Conservation (phyloP, 192 early-diverging fungal genomes). For the Dissophora globulifera region DNA sequence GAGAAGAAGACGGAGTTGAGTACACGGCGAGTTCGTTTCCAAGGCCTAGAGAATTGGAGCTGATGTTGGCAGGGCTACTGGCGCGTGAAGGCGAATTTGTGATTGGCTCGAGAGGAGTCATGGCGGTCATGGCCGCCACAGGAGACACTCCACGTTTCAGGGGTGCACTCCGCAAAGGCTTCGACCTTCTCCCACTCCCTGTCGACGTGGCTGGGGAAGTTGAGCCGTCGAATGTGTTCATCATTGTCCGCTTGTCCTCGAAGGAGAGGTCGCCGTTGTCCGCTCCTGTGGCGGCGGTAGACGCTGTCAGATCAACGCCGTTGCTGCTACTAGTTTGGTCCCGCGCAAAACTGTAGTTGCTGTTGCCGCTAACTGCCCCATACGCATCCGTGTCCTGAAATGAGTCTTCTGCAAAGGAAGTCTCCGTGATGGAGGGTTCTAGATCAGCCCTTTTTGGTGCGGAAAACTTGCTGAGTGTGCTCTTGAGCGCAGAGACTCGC, state of each 20-base stretch:
- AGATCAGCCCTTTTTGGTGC: constrained; percentile 37
- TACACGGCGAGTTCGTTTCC: constrained; percentile 25
- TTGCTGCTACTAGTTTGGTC: not conserved
- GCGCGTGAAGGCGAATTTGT: constrained; percentile 26
- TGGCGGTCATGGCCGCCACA: no score
- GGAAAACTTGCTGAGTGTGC: constrained; percentile 40
- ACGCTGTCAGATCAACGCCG: constrained; percentile 6
- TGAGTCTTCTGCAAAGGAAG: not conserved
- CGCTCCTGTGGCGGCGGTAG: not conserved
- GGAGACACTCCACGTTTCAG: constrained; percentile 35
- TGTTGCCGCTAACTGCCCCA: no score
- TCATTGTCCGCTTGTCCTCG: not conserved
- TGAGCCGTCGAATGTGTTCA: not conserved
- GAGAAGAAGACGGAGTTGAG: constrained; percentile 46
- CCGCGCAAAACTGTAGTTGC: not conserved
- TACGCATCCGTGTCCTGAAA: not conserved
- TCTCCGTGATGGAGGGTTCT: constrained; percentile 19
- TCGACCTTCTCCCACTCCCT: not conserved
- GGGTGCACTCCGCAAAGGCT: constrained; percentile 10
- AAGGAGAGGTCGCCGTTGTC: constrained; percentile 4
- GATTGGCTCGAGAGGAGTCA: constrained; percentile 22
- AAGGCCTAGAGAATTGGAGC: constrained; percentile 21
- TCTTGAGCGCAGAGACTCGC: constrained; percentile 40
- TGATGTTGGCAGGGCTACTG: constrained; percentile 37
- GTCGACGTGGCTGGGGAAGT: constrained; percentile 21